Evolutionary conservation across 1,284 basidiomycete species (phyloP), one percentile per base, ranked within the genome.

Genomic region (Malassezia sp.): DNA sequence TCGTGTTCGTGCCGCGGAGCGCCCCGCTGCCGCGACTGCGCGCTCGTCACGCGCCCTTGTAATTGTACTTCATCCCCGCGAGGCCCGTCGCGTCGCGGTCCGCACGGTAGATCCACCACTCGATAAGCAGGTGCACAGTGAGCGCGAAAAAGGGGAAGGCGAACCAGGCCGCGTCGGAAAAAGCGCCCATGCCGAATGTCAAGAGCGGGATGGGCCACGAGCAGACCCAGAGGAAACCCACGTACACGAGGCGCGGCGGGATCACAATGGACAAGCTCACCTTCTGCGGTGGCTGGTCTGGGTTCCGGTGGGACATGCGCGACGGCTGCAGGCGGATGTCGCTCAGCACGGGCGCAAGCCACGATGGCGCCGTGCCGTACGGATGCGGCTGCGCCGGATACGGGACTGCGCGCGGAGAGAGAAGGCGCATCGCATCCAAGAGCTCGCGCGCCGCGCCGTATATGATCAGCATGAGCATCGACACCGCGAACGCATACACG

Each of bases 111-210:
- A 70, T 68, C 51, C 45, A 52, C 12, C 52, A 58, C 36, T 70
- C 67, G 9, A 49, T 40, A 12, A 54, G 22, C 17, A 57, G 26
- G 38, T 61, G 38, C 20, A 64, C 29, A 23, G 41, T 49, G 4
- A 63, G 12, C 7, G 53, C 63, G 2, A 41, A 50, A 0, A 60
- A 53, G 14, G 61, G 59, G 33, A 68, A 45, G 15, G 50, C 32
- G 61, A 64, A 70, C 67, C 67, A 70, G 10, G 53, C 60, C 21
- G 67, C 56, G 29, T 64, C 64, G 38, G 43, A 45, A 45, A 68
- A 70, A 27, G 56, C 59, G n/a, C 67, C 67, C 2, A 59, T 57
- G 20, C 67, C 67, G 54, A 70, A 70, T 31, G 60, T 61, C 33
- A 70, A 31, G 24, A 68, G 41, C 4, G 67, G 67, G 44, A 67